These are phyloP conservation scores for Grosmannia huntii DNA, from an alignment of 2,329 filamentous ascomycete genomes.

Conservation along the genomic window DNA sequence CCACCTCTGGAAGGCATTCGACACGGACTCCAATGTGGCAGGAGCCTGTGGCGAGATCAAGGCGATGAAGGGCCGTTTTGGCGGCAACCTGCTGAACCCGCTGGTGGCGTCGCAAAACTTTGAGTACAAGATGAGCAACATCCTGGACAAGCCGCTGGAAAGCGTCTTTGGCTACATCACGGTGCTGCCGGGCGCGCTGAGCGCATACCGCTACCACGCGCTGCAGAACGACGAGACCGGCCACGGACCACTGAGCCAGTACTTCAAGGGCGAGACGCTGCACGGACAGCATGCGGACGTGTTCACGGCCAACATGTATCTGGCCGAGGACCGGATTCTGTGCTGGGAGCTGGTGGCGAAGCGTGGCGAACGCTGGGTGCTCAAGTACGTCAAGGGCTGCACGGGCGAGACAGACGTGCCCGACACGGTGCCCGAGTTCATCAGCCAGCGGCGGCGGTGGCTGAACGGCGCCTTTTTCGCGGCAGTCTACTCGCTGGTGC, in stretches of 20 bases:
- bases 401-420: constrained; percentile 97
- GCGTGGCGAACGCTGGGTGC: constrained; percentile 83
- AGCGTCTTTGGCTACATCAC: constrained; percentile 98
- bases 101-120: constrained; percentile 97
- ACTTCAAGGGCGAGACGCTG: constrained; percentile 97
- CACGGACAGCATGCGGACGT: constrained; percentile 72
- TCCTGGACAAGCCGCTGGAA: constrained; percentile 92
- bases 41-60: constrained; percentile 97
- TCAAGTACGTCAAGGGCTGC: constrained; percentile 95
- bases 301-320: constrained; percentile 76
- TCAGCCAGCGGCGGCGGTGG: constrained; percentile 92
- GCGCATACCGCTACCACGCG: constrained; percentile 90
- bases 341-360: constrained; percentile 96
- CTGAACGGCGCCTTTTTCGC: constrained; percentile 98
- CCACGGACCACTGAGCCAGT: constrained; percentile 89
- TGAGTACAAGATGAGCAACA: constrained; percentile 99
- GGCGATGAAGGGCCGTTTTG: constrained; percentile 82
- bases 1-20: constrained; percentile 97
- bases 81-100: constrained; percentile 77
- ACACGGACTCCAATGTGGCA: constrained; percentile 92
- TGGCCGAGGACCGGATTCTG: constrained; percentile 79
- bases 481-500: constrained; percentile 90
- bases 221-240: constrained; percentile 94
- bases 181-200: constrained; percentile 85
- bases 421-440: constrained; percentile 92